Evolutionary conservation across 169 alveolate genomes (phyloP).

Genomic region (Cyclospora cayetanensis): DNA sequence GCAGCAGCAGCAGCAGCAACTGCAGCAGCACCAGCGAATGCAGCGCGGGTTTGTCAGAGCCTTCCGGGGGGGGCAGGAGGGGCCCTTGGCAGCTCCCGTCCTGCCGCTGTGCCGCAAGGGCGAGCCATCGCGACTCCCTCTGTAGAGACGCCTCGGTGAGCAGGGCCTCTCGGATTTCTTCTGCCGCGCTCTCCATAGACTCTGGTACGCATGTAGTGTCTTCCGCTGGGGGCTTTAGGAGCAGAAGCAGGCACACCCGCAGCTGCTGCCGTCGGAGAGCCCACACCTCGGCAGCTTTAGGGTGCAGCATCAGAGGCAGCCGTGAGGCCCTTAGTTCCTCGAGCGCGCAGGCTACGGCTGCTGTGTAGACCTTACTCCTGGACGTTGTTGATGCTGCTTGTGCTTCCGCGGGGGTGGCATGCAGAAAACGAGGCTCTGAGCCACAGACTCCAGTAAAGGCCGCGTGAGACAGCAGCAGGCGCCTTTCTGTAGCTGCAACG

Average conservation of each 20-base stretch:
- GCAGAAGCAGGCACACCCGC: not conserved
- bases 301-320: constrained; percentile 24
- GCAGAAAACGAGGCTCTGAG: not conserved
- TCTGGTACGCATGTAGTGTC: too few relatives aligned
- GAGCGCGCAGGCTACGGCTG: not conserved
- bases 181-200: not conserved
- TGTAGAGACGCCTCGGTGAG: not conserved
- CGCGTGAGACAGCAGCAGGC: too few relatives aligned
- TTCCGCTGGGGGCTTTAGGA: not conserved
- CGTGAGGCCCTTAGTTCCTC: constrained; percentile 15
- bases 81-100: not conserved
- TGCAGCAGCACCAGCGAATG: not conserved
- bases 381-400: not conserved
- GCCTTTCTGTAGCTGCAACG: not conserved
- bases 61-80: too few relatives aligned
- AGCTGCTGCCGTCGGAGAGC: not conserved
- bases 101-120: not conserved
- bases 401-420: constrained; percentile 5
- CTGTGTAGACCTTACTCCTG: not conserved
- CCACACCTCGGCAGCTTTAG: not conserved
- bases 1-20: not conserved
- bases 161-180: not conserved
- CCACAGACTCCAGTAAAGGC: too few relatives aligned
- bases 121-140: not conserved
- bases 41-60: not conserved